Evolutionary conservation across 2,329 filamentous ascomycete species (phyloP), one percentile per base, ranked within the genome.

Genomic region (Chaetomiaceae sp.): DNA sequence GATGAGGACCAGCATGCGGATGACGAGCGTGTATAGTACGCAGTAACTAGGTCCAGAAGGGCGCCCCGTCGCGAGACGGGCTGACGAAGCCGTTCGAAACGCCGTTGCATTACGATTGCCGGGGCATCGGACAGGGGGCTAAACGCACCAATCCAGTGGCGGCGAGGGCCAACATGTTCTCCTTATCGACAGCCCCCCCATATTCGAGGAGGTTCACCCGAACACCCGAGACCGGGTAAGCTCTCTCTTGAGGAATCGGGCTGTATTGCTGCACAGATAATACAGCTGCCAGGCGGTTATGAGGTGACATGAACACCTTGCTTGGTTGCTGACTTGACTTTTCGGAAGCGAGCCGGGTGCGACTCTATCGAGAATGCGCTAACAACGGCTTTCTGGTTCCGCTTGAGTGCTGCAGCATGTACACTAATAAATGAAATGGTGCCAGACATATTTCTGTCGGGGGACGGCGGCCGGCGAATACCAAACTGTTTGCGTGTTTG

Each of bases 181-280:
- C n/a, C 21, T 23, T 18, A 33, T 25, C 23, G 9, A 16, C 4
- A 11, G 16, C 32, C 16, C 30, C 54, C 53, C 48, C 48, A 54
- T 43, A 48, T 20, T 45, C 42, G 42, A 54, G 41, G 42, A 51
- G 33, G 13, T 49, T 49, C 50, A 53, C 56, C 61, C 59, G 59
- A 57, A 58, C 36, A 59, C 41, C 59, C 59, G 61, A 60, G 51
- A 58, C 55, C 37, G 30, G 50, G 27, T 34, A 51, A 29, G 46
- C 49, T 20, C 27, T 21, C 10, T 32, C 27, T 48, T 18, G 11
- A 18, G 29, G 21, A n/a, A 3, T 38, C 11, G 8, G 5, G 16
- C 5, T 2, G 36, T 16, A 20, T 9, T n/a, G 11, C 21, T 21
- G 25, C 41, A 50, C 53, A 41, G 48, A 56, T 48, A 54, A 55